A percentile compares a stretch with the other conserved stretches of the same genome.
phyloP scores from a whole-genome alignment of 1,139 yeast genomes.

The Saccharomyces pastorianus region DNA sequence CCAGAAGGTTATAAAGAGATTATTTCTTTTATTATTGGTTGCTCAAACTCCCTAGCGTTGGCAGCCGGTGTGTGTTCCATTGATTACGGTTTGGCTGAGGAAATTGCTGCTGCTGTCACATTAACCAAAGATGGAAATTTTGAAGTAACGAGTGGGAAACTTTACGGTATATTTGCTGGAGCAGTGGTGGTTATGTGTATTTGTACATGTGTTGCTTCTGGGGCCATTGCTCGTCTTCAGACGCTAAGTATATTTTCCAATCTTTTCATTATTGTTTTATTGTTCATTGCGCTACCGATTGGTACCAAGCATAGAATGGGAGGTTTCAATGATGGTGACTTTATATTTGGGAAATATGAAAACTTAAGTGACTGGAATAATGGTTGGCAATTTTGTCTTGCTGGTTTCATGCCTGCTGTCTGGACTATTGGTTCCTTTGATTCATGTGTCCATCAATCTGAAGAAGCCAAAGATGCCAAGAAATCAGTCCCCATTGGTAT shows the following conservation, averaged over 20 bases:
- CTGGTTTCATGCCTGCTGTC: conserved; percentile 49
- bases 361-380: conserved; percentile 51
- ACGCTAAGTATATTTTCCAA: conserved; percentile 51
- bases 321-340: conserved; percentile 35
- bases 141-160: conserved; percentile 39
- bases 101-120: conserved; percentile 45
- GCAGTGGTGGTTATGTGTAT: conserved; percentile 40
- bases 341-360: conserved; percentile 49
- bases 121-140: conserved; percentile 42
- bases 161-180: conserved; percentile 51
- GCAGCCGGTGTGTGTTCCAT: conserved; percentile 51
- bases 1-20: conserved; percentile 40
- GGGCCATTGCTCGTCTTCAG: conserved; percentile 50
- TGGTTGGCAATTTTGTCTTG: conserved; percentile 53
- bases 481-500: conserved; percentile 64
- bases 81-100: conserved; percentile 50
- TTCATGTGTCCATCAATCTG: conserved; percentile 65
- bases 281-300: conserved; percentile 59
- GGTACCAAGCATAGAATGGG: conserved; percentile 36
- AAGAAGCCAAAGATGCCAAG: conserved; percentile 61
- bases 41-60: conserved; percentile 50
- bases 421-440: conserved; percentile 67
- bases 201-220: conserved; percentile 44
- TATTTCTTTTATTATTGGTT: conserved; percentile 50
- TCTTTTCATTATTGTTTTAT: conserved; percentile 46